These are phyloP conservation scores for Rhizopus sp. DNA, from an alignment of 371 early-diverging fungal species.

Conservation along the genomic window DNA sequence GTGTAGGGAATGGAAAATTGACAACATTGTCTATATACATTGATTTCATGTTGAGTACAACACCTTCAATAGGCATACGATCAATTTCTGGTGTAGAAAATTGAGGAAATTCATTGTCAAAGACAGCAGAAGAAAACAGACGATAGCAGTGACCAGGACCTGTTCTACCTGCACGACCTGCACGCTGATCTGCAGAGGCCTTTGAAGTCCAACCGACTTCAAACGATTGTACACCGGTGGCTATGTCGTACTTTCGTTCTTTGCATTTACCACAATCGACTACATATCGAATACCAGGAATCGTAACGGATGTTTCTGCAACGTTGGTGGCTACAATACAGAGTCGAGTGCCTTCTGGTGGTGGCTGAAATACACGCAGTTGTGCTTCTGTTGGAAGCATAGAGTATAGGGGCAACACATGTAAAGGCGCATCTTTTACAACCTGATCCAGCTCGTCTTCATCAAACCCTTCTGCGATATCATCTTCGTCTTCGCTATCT, in stretches of 20 bases:
- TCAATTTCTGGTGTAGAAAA: conserved; percentile 94
- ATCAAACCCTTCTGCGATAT: conserved; percentile 43
- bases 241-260: conserved; percentile 79
- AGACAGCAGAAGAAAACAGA: conserved; percentile 94
- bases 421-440: conserved; percentile 55
- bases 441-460: conserved; percentile 46
- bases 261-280: conserved; percentile 98
- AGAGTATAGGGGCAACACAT: conserved; percentile 93
- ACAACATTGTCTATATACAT: conserved; percentile 94
- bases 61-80: conserved; percentile 94
- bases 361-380: conserved; percentile 84
- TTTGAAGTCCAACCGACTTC: conserved; percentile 93
- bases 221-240: conserved; percentile 87
- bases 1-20: conserved; percentile 96
- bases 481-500: conserved; percentile 41
- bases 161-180: conserved; percentile 98
- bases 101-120: conserved; percentile 86
- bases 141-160: conserved; percentile 98
- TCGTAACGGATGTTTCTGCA: conserved; percentile 99
- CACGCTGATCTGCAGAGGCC: conserved; percentile 94
- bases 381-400: conserved; percentile 89
- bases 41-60: conserved; percentile 94
- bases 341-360: conserved; percentile 88
- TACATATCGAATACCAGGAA: conserved; percentile 96
- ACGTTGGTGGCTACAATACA: conserved; percentile 99